Percentiles rank a stretch among this genome's conserved stretches.
These are phyloP conservation scores for Chrysanthemum seticuspe DNA, from an alignment of 129 eudicot genomes.

Conservation along the genomic window DNA sequence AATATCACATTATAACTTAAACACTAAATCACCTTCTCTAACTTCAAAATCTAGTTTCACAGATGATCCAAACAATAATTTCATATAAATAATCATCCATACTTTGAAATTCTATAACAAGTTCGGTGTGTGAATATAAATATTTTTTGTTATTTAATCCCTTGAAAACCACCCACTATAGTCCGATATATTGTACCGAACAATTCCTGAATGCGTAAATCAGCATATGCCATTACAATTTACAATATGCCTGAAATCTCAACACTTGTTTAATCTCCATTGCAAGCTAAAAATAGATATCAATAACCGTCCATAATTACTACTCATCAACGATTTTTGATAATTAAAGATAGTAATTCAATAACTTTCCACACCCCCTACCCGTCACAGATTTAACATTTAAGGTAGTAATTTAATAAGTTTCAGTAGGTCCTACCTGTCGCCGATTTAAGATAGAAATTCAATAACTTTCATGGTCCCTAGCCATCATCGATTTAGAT, in stretches of 20 bases:
- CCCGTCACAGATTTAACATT: neutral
- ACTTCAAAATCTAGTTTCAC: neutral
- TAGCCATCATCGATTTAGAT: no score
- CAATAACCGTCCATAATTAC: neutral
- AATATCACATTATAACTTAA: constrained; percentile 4
- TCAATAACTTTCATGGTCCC: neutral
- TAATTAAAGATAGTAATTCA: neutral
- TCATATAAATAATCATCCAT: neutral
- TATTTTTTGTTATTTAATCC: neutral
- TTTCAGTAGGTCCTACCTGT: neutral
- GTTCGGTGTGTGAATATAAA: no score
- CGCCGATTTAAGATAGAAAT: neutral
- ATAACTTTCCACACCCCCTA: neutral
- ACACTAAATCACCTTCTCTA: constrained; percentile 1
- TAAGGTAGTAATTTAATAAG: neutral
- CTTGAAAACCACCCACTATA: neutral
- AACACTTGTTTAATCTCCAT: constrained; percentile 1
- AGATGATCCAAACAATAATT: constrained; percentile 13
- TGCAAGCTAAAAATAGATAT: neutral
- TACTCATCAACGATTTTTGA: neutral
- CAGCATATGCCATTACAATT: constrained; percentile 2
- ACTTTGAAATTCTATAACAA: neutral
- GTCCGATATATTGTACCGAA: neutral
- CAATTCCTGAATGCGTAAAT: neutral
- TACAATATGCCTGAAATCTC: neutral